Conservation (phyloP, 768 basidiomycete species). For the Amyloporia xantha region DNA sequence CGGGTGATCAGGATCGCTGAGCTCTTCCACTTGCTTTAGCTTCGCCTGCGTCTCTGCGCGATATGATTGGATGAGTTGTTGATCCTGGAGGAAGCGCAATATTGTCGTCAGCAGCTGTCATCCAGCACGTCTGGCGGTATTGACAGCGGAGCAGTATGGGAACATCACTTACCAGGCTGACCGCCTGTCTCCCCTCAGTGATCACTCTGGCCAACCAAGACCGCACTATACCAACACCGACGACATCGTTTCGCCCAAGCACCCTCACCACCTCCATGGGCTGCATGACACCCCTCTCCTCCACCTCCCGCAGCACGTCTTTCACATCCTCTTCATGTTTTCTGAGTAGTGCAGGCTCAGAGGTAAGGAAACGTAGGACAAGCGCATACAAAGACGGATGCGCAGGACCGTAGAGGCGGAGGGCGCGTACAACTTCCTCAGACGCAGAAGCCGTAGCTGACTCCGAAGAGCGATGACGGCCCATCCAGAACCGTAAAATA, state of each 20-base stretch:
- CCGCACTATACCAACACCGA: conserved; percentile 88
- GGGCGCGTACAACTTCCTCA: conserved; percentile 60
- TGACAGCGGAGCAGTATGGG: no score
- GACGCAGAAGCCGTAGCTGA: conserved; percentile 36
- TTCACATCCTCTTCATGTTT: conserved; percentile 68
- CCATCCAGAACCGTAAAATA: conserved; percentile 90
- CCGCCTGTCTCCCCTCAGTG: conserved; percentile 62
- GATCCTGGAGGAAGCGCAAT: conserved; percentile 57
- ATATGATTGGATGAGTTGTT: conserved; percentile 82
- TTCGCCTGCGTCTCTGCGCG: conserved; percentile 77
- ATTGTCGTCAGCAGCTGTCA: neutral
- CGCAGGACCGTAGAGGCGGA: conserved; percentile 64
- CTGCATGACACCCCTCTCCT: conserved; percentile 76
- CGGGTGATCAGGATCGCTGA: conserved; percentile 72
- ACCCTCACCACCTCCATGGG: conserved; percentile 89
- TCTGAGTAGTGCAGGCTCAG: conserved; percentile 63
- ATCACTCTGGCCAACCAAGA: conserved; percentile 84
- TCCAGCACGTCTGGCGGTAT: conserved; percentile 1
- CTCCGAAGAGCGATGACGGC: conserved; percentile 38
- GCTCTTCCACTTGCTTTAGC: conserved; percentile 72
- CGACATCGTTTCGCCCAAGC: conserved; percentile 80
- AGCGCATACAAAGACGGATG: conserved; percentile 80
- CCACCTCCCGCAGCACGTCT: conserved; percentile 68
- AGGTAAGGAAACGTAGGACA: conserved; percentile 85
- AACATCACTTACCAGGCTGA: conserved; percentile 67